phyloP scores from a whole-genome alignment of 768 basidiomycete species.

The Trametes elegans region DNA sequence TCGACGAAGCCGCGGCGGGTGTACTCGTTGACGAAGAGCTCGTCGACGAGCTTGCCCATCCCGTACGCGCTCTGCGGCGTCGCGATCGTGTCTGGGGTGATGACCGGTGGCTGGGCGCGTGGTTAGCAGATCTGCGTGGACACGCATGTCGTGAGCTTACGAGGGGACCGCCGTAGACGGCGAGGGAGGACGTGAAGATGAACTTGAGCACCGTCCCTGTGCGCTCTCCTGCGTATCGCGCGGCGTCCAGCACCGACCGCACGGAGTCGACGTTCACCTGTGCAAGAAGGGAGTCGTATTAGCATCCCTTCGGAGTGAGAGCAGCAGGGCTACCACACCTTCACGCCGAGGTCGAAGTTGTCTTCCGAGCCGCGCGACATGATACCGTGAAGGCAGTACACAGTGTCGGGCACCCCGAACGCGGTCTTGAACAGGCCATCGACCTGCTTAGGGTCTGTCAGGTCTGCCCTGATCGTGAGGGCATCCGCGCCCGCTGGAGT shows the following conservation, averaged over 20 bases:
- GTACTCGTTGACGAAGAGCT: conserved; percentile 59
- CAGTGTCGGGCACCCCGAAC: conserved; percentile 40
- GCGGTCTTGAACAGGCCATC: conserved; percentile 39
- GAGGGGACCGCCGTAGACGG: conserved; percentile 57
- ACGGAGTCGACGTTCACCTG: conserved; percentile 60
- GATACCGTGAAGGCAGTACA: conserved; percentile 55
- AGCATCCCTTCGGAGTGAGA: not conserved
- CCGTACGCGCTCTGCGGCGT: conserved; percentile 58
- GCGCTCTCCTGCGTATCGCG: conserved; percentile 30
- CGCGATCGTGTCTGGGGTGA: conserved; percentile 48
- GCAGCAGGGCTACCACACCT: conserved; percentile 36
- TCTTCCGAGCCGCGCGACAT: conserved; percentile 64
- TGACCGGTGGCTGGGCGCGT: conserved; percentile 37
- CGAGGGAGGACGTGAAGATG: conserved; percentile 57
- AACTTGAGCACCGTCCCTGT: conserved; percentile 41
- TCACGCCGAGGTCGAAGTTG: conserved; percentile 54
- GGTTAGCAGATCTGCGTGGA: not conserved
- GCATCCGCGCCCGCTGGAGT: conserved; percentile 32
- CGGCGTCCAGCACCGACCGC: conserved; percentile 40
- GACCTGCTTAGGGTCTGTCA: conserved; percentile 37
- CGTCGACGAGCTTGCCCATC: conserved; percentile 52
- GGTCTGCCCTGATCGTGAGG: conserved; percentile 38
- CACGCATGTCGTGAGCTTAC: conserved; percentile 24
- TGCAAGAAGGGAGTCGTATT: not conserved
- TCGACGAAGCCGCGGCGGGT: conserved; percentile 55